phyloP scores from a whole-genome alignment of 768 basidiomycete genomes.

The Antrodiella citrinella region DNA sequence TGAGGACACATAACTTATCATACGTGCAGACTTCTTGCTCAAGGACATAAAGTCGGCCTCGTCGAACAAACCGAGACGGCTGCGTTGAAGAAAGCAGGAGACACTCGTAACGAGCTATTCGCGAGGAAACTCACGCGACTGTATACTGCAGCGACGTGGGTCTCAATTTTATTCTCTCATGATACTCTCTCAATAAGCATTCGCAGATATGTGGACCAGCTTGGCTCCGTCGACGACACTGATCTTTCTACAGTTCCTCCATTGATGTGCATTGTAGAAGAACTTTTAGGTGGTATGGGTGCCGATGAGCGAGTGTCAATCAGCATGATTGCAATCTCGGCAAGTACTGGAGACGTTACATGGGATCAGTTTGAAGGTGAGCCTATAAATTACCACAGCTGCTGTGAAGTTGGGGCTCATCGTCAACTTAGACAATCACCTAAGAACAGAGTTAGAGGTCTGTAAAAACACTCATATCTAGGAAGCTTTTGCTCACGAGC shows the following conservation, averaged over 20 bases:
- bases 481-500: neutral
- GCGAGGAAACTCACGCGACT: conserved; percentile 66
- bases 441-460: conserved; percentile 88
- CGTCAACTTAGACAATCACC: conserved; percentile 55
- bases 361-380: conserved; percentile 88
- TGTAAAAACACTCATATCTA: conserved; percentile 6
- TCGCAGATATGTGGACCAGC: conserved; percentile 71
- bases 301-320: conserved; percentile 42
- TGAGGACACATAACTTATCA: conserved; percentile 5
- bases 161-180: conserved; percentile 6
- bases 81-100: conserved; percentile 77
- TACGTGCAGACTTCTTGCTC: conserved; percentile 57
- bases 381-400: conserved; percentile 4
- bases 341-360: conserved; percentile 85
- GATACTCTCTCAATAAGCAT: neutral
- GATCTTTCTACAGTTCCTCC: conserved; percentile 55
- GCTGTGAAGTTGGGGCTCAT: too few species aligned
- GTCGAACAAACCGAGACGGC: conserved; percentile 82
- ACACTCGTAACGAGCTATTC: conserved; percentile 68
- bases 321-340: conserved; percentile 71
- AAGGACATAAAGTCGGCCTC: conserved; percentile 78
- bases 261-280: conserved; percentile 70
- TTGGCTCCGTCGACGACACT: conserved; percentile 59
- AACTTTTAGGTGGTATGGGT: conserved; percentile 30
- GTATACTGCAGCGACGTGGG: conserved; percentile 85